Percentiles rank a stretch among this genome's conserved stretches.
These are phyloP conservation scores for Bathelium albidoporum DNA, from an alignment of 495 filamentous ascomycete genomes.

Conservation along the genomic window DNA sequence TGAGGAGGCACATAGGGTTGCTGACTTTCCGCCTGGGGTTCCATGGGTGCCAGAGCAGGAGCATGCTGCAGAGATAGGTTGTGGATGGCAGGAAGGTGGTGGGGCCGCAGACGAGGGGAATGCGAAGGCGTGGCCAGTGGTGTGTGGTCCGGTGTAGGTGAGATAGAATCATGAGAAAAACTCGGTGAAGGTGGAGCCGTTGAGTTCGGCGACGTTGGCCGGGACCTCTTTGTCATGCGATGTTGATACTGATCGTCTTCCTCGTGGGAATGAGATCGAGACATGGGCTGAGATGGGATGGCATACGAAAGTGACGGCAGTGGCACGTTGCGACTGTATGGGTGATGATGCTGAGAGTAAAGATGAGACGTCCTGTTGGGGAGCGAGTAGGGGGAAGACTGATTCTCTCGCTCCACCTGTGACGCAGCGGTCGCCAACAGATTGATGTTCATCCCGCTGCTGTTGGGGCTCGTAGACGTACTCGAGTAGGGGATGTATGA, in stretches of 20 bases:
- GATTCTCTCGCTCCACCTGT: constrained; percentile 70
- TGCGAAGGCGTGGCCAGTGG: constrained; percentile 91
- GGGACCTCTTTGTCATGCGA: constrained; percentile 70
- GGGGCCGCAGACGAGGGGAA: constrained; percentile 80
- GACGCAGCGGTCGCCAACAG: constrained; percentile 86
- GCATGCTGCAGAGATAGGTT: constrained; percentile 70
- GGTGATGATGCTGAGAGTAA: constrained; percentile 20
- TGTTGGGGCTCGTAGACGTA: constrained; percentile 47
- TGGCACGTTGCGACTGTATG: constrained; percentile 23
- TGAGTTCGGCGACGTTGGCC: constrained; percentile 86
- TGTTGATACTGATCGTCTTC: constrained; percentile 65
- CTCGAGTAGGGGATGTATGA: constrained; percentile 69
- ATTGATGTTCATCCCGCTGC: constrained; percentile 60
- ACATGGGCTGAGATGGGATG: constrained; percentile 72
- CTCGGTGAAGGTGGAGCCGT: constrained; percentile 96
- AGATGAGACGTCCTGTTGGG: constrained; percentile 44
- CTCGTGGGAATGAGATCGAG: constrained; percentile 81
- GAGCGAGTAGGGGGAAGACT: constrained; percentile 47
- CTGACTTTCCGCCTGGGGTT: constrained; percentile 55
- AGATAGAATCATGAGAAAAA: constrained; percentile 91
- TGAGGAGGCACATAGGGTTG: constrained; percentile 49
- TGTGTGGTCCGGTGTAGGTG: constrained; percentile 93
- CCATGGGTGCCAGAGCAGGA: constrained; percentile 75
- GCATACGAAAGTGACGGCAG: constrained; percentile 76
- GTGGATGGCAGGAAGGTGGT: constrained; percentile 74